Percentiles rank a stretch among this genome's conserved stretches.
Evolutionary conservation across 345 rosid genomes (phyloP).

Genomic region (Erodium maritimum): DNA sequence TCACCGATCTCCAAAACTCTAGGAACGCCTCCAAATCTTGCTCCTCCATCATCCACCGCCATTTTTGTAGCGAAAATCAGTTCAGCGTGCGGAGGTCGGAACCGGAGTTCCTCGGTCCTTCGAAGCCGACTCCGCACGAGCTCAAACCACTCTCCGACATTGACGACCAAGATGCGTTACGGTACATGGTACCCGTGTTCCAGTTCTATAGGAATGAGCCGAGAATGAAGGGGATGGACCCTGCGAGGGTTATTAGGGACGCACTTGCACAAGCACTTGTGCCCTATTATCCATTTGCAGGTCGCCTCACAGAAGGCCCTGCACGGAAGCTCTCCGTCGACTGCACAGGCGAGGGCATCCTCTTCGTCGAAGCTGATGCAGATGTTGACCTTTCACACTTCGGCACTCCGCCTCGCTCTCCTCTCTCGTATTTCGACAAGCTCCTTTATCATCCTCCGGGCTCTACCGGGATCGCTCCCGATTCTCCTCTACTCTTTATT

Average conservation of each 20-base stretch:
- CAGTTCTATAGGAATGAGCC: conserved; percentile 23
- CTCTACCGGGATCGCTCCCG: conserved; percentile 17
- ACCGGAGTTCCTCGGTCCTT: conserved; percentile 16
- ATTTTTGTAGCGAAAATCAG: too few relatives aligned
- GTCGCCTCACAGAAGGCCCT: conserved; percentile 32
- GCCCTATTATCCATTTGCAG: conserved; percentile 44
- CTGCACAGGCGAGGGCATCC: conserved; percentile 35
- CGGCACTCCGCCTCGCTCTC: conserved; percentile 35
- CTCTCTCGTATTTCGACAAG: conserved; percentile 29
- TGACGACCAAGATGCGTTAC: conserved; percentile 44
- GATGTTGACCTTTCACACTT: conserved; percentile 31
- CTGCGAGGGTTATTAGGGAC: conserved; percentile 22
- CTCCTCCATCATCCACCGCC: too few relatives aligned
- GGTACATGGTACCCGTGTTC: conserved; percentile 27
- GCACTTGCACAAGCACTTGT: conserved; percentile 35
- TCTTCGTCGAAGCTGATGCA: conserved; percentile 47
- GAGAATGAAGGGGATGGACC: conserved; percentile 24
- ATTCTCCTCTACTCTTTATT: too few relatives aligned
- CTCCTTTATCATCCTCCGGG: conserved; percentile 47
- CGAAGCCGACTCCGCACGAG: conserved; percentile 34
- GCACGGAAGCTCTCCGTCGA: conserved; percentile 45
- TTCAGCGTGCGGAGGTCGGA: conserved; percentile 19
- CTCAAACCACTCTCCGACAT: conserved; percentile 42
- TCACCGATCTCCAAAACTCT: too few relatives aligned
- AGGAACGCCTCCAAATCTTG: too few relatives aligned